Percentiles rank a stretch among this genome's conserved stretches.
Conservation (phyloP, 2,329 filamentous ascomycete genomes). For the Neurospora sp. region DNA sequence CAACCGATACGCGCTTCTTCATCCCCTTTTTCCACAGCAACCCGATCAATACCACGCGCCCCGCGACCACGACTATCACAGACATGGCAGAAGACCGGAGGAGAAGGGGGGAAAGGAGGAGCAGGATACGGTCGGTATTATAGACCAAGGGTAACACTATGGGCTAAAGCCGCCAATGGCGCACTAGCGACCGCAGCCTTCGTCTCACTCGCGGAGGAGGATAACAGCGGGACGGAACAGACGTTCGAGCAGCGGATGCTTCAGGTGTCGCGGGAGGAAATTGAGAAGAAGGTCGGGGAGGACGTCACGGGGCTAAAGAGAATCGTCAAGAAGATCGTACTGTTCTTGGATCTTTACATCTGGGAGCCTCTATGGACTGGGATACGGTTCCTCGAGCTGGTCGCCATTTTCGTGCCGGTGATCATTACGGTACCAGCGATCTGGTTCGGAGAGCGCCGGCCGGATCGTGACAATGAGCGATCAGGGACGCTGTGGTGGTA, state of each 20-base stretch:
- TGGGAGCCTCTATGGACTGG: slow-evolving; percentile 82
- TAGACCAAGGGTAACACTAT: background rate
- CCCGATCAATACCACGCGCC: background rate
- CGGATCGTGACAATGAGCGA: slow-evolving; percentile 62
- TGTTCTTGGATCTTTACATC: slow-evolving; percentile 63
- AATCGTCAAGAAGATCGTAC: slow-evolving; percentile 47
- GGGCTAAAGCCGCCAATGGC: slow-evolving; percentile 23
- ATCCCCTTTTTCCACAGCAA: background rate
- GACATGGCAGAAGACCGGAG: background rate
- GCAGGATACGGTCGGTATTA: background rate
- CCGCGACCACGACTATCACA: background rate
- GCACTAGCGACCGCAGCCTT: slow-evolving; percentile 47
- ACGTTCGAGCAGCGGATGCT: slow-evolving; percentile 85
- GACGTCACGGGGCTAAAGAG: slow-evolving; percentile 50
- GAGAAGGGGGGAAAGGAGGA: background rate
- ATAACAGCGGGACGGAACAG: slow-evolving; percentile 39
- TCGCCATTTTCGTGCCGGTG: slow-evolving; percentile 85
- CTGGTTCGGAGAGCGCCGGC: slow-evolving; percentile 62
- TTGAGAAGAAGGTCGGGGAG: slow-evolving; percentile 57
- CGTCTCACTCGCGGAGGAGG: slow-evolving; percentile 46
- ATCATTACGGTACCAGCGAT: slow-evolving; percentile 69
- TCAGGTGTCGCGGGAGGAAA: slow-evolving; percentile 67
- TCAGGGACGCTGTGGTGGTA: slow-evolving; percentile 92
- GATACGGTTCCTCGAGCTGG: slow-evolving; percentile 76
- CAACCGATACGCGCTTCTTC: background rate